These are phyloP conservation scores for Geosmithia putterillii DNA, from an alignment of 2,329 filamentous ascomycete genomes.

Conservation along the genomic window DNA sequence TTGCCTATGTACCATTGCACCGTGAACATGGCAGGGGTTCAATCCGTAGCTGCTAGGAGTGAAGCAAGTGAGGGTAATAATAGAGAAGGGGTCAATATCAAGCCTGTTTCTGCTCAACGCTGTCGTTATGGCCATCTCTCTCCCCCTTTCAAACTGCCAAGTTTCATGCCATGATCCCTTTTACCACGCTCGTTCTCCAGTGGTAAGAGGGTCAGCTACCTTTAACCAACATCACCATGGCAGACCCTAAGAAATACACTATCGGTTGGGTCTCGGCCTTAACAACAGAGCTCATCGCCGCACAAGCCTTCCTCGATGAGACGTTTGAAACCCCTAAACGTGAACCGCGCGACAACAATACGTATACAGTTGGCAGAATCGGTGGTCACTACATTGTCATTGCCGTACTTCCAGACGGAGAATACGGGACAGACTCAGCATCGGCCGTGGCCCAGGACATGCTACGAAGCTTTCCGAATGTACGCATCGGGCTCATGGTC, in stretches of 20 bases:
- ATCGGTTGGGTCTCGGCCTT: slow-evolving; percentile 10
- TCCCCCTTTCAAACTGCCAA: too few relatives aligned
- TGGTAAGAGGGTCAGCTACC: too few relatives aligned
- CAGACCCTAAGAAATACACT: slow-evolving; percentile 5
- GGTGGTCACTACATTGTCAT: slow-evolving; percentile 7
- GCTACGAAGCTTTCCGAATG: slow-evolving; percentile 5
- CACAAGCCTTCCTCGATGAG: slow-evolving; percentile 8
- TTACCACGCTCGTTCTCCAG: too few relatives aligned
- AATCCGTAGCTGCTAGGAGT: too few relatives aligned
- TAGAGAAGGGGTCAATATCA: too few relatives aligned
- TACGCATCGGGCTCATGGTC: slow-evolving; percentile 9
- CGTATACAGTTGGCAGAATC: slow-evolving; percentile 6
- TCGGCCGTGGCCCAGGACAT: slow-evolving; percentile 6
- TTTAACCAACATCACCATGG: too few relatives aligned
- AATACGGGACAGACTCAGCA: slow-evolving; percentile 7
- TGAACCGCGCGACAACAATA: slow-evolving; percentile 4
- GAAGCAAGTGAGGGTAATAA: too few relatives aligned
- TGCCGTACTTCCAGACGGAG: slow-evolving; percentile 5
- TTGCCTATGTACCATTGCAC: too few relatives aligned
- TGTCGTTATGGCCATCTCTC: too few relatives aligned
- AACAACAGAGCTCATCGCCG: slow-evolving; percentile 6
- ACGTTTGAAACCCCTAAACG: slow-evolving; percentile 1
- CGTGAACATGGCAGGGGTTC: too few relatives aligned
- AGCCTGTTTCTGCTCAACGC: too few relatives aligned
- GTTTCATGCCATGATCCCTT: too few relatives aligned